Evolutionary conservation across 2,329 filamentous ascomycete genomes (phyloP), one percentile per base, ranked within the genome.

Genomic region (Nemania sp.): DNA sequence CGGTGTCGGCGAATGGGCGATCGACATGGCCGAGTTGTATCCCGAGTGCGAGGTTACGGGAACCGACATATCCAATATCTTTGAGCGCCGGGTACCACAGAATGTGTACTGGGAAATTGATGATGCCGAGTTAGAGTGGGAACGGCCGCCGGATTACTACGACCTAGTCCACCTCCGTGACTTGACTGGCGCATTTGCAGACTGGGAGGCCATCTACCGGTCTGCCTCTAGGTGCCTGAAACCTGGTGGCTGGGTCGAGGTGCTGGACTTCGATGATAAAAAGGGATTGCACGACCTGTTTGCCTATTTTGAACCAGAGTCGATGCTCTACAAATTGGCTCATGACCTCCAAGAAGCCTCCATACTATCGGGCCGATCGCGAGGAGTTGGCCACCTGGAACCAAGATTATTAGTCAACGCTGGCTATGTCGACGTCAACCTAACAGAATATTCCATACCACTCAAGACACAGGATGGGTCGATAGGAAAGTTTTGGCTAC

Each of bases 101-200:
- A 87, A 87, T 62, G 79, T 85, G 40, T 84, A 82, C 66, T 86
- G 85, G 73, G 83, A 86, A 71, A 78, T 86, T 5, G 83, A 86
- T 65, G 82, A 86, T 65, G 84, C 83, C 47, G 83, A 86, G 69
- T 71, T 77, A 21, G 83, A 85, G 43, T 87, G 84, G 84, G 81
- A 84, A 59, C 79, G 82, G 13, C 78, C 79, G 3, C 71, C 77
- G 3, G 74, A 85, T 67, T 72, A 78, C 12, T 82, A 84, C 63
- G 84, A 87, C 68, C 72, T 87, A 12, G 78, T 87, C 29, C 84
- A 87, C 67, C 73, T 86, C 57, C 80, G 84, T 5, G 77, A 81
- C 62, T 79, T 87, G 78, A 75, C 81, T 17, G 84, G 83, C 10
- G 79, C 83, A 10, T 86, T 87, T 68, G 72, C 74, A 0, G 80